Evolutionary conservation across 768 basidiomycete genomes (phyloP).

Genomic region (Boletus sp.): DNA sequence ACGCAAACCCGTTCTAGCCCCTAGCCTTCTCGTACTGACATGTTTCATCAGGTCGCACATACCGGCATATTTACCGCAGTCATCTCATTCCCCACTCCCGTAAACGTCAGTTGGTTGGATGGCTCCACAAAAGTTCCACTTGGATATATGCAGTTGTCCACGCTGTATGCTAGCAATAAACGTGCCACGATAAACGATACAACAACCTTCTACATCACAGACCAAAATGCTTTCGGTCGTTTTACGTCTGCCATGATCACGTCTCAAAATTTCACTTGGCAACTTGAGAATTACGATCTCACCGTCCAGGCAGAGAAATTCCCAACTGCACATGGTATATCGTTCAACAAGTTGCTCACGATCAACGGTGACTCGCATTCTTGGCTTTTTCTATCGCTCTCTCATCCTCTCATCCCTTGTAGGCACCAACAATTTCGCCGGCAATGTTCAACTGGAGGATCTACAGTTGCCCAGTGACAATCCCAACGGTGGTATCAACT

Average conservation of each 20-base stretch:
- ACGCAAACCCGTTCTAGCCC: conserved; percentile 13
- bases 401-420: conserved; percentile 3
- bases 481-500: conserved; percentile 66
- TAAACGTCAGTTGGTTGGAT: conserved; percentile 59
- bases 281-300: conserved; percentile 53
- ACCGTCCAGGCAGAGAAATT: conserved; percentile 66
- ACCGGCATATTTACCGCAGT: conserved; percentile 63
- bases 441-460: conserved; percentile 52
- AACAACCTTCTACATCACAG: conserved; percentile 53
- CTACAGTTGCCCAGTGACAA: conserved; percentile 66
- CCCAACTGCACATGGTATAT: conserved; percentile 62
- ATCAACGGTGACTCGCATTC: conserved; percentile 46
- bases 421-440: conserved; percentile 65
- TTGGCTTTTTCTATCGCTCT: background rate
- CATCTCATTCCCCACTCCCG: conserved; percentile 57
- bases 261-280: conserved; percentile 66
- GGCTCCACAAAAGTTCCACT: conserved; percentile 46
- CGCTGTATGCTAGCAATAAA: conserved; percentile 50
- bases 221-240: conserved; percentile 56
- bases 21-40: background rate
- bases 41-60: conserved; percentile 51
- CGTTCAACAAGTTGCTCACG: conserved; percentile 59
- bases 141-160: conserved; percentile 51
- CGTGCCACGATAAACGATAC: conserved; percentile 63
- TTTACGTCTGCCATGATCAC: conserved; percentile 69